Base-by-base conservation (phyloP, 768 basidiomycete genomes). In the Sarcomyxa edulis region DNA sequence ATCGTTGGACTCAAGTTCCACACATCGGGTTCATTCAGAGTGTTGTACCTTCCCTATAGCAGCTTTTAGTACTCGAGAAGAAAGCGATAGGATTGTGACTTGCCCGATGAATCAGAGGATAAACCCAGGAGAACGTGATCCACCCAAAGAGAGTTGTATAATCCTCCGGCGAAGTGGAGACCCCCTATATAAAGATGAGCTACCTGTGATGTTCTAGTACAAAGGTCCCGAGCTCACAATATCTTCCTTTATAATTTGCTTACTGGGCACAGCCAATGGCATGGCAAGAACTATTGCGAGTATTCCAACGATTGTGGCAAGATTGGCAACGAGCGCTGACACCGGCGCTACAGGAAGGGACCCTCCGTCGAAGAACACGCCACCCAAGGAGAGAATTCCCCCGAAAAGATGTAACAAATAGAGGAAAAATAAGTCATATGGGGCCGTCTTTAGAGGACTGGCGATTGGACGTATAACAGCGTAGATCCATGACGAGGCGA, bases 101-200 rank as follows among this genome's bases (percentile, higher is more conserved):
- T 44, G 74, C 69, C 2, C 66, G 68, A 49, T 60, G 57, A 29
- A 88, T 65, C 4, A 87, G 66, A 2, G 83, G 84, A 31, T 75
- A 69, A 21, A 88, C 65, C 84, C 87, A 90, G 25, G 51, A 61
- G 48, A 87, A 88, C 1, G 82, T 76, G 0, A 76, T 59, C 87
- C 87, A 88, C 26, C 73, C 71, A 62, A 73, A 76, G 10, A 91
- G 66, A 1, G 78, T 63, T 1, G 81, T 78, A 50, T 88, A 89
- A 48, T 90, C 87, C 52, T 91, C 88, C 0, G 79, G 83, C 2
- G 77, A 72, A 14, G 80, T 58, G 3, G 68, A 59, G 12, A 52
- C 51, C 6, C 78, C 79, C 80, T 82, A 29, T 4, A 20, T 37
- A 21, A 38, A n/a, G n/a, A n/a, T n/a, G n/a, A n/a, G n/a, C n/a